A percentile compares a stretch with the other conserved stretches of the same genome.
Evolutionary conservation across 1,284 basidiomycete genomes (phyloP).

Genomic region (Puccinia hordei): DNA sequence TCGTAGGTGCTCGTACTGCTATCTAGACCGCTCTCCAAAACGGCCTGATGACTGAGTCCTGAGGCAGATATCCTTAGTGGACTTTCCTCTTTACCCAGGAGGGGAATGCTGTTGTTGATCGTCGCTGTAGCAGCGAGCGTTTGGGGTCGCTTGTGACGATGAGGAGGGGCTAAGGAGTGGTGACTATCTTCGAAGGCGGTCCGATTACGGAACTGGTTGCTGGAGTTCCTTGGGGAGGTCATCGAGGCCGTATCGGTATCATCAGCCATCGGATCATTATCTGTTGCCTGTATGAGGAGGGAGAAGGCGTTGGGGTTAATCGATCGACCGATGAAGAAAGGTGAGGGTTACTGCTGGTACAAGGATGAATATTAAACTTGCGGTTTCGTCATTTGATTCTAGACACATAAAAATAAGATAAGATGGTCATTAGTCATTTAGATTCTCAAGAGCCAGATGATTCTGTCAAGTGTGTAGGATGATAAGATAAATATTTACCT

Average conservation of each 20-base stretch:
- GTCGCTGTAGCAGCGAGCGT: slow-evolving; percentile 34
- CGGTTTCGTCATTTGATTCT: slow-evolving; percentile 50
- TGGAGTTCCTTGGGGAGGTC: slow-evolving; percentile 36
- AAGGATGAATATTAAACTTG: slow-evolving; percentile 2
- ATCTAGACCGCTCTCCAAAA: slow-evolving; percentile 38
- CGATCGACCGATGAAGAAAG: neutral
- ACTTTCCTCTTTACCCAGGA: slow-evolving; percentile 23
- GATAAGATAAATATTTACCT: slow-evolving; percentile 3
- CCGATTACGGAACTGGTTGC: slow-evolving; percentile 38
- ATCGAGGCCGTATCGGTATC: slow-evolving; percentile 49
- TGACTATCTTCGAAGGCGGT: slow-evolving; percentile 42
- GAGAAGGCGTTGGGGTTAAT: neutral
- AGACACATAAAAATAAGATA: slow-evolving; percentile 2
- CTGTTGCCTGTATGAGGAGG: slow-evolving; percentile 31
- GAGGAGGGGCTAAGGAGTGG: slow-evolving; percentile 32
- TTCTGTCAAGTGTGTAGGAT: too few relatives aligned
- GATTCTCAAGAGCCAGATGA: too few relatives aligned
- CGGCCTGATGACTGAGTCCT: slow-evolving; percentile 14
- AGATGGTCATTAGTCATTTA: neutral
- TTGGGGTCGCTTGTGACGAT: slow-evolving; percentile 44
- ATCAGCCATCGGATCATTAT: slow-evolving; percentile 48
- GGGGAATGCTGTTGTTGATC: slow-evolving; percentile 33
- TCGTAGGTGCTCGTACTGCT: slow-evolving; percentile 47
- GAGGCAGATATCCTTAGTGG: neutral
- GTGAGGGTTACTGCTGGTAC: neutral